Base-by-base conservation (phyloP, 2,329 filamentous ascomycete genomes). In the Neofusicoccum sp. region DNA sequence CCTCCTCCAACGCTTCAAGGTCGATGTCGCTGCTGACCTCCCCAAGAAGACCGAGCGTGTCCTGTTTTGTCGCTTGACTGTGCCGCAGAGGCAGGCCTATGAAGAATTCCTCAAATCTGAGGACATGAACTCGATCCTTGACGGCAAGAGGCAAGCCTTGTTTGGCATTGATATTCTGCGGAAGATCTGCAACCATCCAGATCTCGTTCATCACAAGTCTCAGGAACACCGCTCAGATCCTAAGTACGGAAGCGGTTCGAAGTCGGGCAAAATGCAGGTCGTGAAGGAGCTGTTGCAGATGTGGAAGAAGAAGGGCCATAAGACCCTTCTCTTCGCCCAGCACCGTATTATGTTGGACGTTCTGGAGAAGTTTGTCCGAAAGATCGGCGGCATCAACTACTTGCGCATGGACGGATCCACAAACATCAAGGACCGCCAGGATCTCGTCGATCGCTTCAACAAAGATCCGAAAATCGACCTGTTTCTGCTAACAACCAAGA, bases 121-220 rank as follows among this genome's bases (percentile, higher is more conserved):
- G 41, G 92, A 96, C 45, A 92, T 97, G 82, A 84, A 83, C n/a
- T 86, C 89, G 0, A 96, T 98, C 60, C 75, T 93, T 41, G 85
- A 83, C 48, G 86, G 87, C 40, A 89, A 86, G 63, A 84, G 88
- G 3, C 89, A 96, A 69, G 89, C 91, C 2, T 80, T 99, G 0
- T 96, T 89, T 67, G 95, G 93, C 6, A 91, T 99, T 64, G 93
- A 97, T 67, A 89, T 93, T 28, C 79, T 99, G 40, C 88, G 95
- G 56, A 99, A 99, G 75, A 93, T 99, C 59, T 98, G 93, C 79
- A 99, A 99, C 65, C 96, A 99, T 69, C 95, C 96, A 0, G 95
- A 99, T 76, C 80, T 99, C 1, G 79, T 89, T 1, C 87, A 95
- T 67, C 90, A 87, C 67, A 58, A 62, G 28, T 49, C 38, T 4